Evolutionary conservation across 768 basidiomycete species (phyloP).

Genomic region (Mrakia hoshinonis): DNA sequence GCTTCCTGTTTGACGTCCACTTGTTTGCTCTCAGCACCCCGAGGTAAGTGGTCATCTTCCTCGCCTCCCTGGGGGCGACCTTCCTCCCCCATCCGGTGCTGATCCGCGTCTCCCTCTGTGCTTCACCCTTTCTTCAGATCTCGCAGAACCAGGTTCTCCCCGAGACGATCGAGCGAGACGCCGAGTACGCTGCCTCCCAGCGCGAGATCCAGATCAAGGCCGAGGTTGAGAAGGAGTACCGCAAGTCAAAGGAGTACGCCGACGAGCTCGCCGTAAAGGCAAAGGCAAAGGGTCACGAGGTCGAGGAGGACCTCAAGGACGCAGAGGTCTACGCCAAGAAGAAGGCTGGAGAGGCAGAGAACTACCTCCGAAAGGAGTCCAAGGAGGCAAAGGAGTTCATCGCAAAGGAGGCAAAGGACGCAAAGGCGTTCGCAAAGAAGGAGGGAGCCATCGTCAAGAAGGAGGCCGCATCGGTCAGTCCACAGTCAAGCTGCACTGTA

Average conservation of each 20-base stretch:
- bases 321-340: constrained; percentile 3
- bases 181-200: neutral
- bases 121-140: neutral
- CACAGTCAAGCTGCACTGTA: too few species aligned
- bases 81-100: neutral
- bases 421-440: constrained; percentile 12
- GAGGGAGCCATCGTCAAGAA: constrained; percentile 16
- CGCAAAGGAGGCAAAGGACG: constrained; percentile 1
- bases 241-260: neutral
- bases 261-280: constrained; percentile 11
- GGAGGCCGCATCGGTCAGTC: constrained; percentile 17
- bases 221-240: constrained; percentile 1
- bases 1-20: neutral
- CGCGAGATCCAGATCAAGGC: constrained; percentile 7
- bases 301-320: neutral
- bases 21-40: neutral
- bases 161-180: constrained; percentile 16
- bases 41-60: neutral
- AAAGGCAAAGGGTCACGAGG: neutral
- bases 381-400: neutral
- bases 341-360: constrained; percentile 19
- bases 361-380: neutral
- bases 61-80: neutral
- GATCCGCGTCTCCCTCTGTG: neutral
- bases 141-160: neutral